phyloP scores from a whole-genome alignment of 805 yeast genomes.

The Lipomyces sp. region DNA sequence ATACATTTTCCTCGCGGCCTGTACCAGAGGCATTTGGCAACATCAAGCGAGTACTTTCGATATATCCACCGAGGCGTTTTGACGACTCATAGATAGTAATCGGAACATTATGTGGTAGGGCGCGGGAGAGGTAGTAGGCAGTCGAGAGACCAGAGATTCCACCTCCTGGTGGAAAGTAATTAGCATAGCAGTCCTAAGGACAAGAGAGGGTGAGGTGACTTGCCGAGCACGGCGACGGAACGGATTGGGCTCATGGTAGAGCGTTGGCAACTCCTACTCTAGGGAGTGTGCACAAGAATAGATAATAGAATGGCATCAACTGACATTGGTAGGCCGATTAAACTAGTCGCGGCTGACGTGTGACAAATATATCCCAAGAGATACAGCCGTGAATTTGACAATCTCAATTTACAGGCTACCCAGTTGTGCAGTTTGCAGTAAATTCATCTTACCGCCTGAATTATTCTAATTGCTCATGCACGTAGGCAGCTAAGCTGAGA shows the following conservation, averaged over 20 bases:
- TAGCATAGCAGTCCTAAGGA: background rate
- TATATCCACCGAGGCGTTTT: constrained; percentile 76
- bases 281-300: background rate
- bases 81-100: constrained; percentile 66
- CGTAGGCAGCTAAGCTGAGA: no score
- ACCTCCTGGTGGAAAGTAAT: constrained; percentile 56
- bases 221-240: constrained; percentile 22
- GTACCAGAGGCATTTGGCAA: constrained; percentile 7
- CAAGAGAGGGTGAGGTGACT: background rate
- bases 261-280: background rate
- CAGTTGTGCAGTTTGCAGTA: no score
- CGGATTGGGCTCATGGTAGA: constrained; percentile 11
- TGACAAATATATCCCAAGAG: no score
- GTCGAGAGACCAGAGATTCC: constrained; percentile 87
- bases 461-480: no score
- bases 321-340: background rate
- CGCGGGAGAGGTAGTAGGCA: constrained; percentile 58
- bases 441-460: no score
- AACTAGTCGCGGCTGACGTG: background rate
- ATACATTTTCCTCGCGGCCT: constrained; percentile 36
- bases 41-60: constrained; percentile 50
- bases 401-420: no score
- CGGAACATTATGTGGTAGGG: constrained; percentile 23
- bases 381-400: no score
- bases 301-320: background rate